Evolutionary conservation across 2,329 filamentous ascomycete genomes (phyloP).

Genomic region (Pyricularia sp.): DNA sequence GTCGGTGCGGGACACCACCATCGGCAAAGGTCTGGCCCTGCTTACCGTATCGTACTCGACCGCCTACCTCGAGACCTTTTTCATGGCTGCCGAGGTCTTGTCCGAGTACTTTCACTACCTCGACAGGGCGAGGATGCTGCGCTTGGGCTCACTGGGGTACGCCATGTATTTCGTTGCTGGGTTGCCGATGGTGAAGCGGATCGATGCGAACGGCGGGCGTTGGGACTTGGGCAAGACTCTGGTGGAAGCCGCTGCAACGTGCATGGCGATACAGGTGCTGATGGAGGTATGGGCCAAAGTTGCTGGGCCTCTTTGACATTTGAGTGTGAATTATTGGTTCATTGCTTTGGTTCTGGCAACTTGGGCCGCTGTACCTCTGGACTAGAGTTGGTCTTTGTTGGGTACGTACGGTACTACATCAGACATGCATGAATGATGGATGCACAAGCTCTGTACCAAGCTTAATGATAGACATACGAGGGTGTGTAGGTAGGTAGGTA

Average conservation of each 20-base stretch:
- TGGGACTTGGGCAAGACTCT: constrained; percentile 8
- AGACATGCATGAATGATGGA: too few species aligned
- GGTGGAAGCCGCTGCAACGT: constrained; percentile 8
- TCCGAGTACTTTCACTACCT: constrained; percentile 9
- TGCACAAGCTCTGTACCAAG: too few species aligned
- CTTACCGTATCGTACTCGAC: constrained; percentile 7
- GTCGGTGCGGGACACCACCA: neutral
- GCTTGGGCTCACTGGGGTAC: constrained; percentile 10
- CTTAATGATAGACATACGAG: too few species aligned
- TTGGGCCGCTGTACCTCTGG: too few species aligned
- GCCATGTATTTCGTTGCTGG: constrained; percentile 11
- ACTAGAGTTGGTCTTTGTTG: too few species aligned
- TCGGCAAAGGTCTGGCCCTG: neutral
- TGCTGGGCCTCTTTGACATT: constrained; percentile 8
- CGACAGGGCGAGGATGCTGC: constrained; percentile 8
- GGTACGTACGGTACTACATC: too few species aligned
- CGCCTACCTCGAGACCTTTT: constrained; percentile 11
- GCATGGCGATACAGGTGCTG: constrained; percentile 9
- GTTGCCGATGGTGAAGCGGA: constrained; percentile 10
- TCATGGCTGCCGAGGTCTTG: constrained; percentile 9
- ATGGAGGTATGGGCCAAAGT: constrained; percentile 10
- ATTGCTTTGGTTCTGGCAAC: too few species aligned
- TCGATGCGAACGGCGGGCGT: constrained; percentile 2
- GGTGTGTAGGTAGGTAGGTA: too few species aligned
- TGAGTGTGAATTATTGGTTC: too few species aligned